Base-by-base conservation (phyloP, 768 basidiomycete species). In the Pleurotus cornucopiae region DNA sequence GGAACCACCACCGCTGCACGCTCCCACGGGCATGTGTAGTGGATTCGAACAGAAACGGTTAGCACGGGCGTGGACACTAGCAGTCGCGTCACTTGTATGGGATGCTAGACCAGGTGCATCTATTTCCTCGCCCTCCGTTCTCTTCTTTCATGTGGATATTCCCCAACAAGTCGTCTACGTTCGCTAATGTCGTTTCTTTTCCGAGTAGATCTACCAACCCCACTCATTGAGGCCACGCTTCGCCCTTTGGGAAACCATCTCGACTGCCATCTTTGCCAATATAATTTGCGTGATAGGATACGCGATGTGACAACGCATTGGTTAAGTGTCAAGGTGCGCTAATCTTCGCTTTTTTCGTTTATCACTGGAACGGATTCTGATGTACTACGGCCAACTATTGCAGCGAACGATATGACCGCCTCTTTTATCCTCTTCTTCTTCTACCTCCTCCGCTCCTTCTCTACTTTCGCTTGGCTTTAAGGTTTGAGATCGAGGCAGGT, bases 321-420 rank as follows among this genome's bases (percentile, higher is more conserved):
- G 83, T 76, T 79, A 3, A 69, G 73, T 2, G 80, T 84, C 37
- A 84, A 83, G 71, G 82, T 82, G 59, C 30, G 61, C 20, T 9
- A 11, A 44, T 14, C 7, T 9, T 6, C 43, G 2, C 30, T 25
- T 11, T 34, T 11, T 34, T 34, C 9, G 30, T 34, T 7, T 34
- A 11, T 34, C 30, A 9, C 30, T 9, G 30, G 30, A 34, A 34
- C 9, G 2, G 3, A 34, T 34, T 34, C 30, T 34, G 7, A 34
- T 34, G 30, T 34, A 9, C 11, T 11, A 34, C 11, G 9, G 30
- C 30, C 7, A 34, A 9, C 11, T 9, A 9, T 11, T 34, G 11
- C 30, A 34, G 30, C 30, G 30, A 9, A 34, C 30, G 9, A 34
- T 34, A 34, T 34, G 30, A 34, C 11, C 30, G 2, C 30, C 30